Evolutionary conservation across 345 rosid genomes (phyloP), one percentile per base, ranked within the genome.

Genomic region (Syzygium jambos): DNA sequence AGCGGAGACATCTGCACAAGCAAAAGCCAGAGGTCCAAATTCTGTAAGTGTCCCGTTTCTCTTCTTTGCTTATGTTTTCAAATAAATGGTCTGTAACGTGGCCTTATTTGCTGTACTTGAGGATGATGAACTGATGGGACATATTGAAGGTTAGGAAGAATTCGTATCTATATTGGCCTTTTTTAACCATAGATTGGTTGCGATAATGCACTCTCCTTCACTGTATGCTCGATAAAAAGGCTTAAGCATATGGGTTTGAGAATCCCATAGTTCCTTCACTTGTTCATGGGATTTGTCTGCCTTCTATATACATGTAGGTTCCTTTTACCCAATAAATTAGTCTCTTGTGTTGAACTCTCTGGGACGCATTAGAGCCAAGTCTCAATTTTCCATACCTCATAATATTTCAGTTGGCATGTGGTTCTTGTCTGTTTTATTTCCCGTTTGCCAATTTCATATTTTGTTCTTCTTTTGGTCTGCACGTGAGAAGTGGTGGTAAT

Each of bases 1-100:
- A 95, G 88, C 92, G 87, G 97, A 96, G 92, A 95, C 98, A 89
- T 93, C 99, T 85, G 94, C 88, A 86, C 98, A 97, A 92, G 95
- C 96, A 85, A 97, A 95, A 91, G 93, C 95, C 86, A 96, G 95
- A 90, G 96, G 96, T 89, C 89, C 92, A 86, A 96, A 90, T 91
- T 91, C 95, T 88, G 99, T 97, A 91, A 93, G 98, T 90, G 38
- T 84, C 49, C 21, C 25, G 8, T 68, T 23, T 7, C 29, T 52
- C 52, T 9, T 82, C 34, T 52, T 52, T 65, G 59, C 29, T 82
- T 57, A 51, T 46, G 34, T 56, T 56, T 14, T 88, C 52, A 17
- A 25, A 30, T 4, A 30, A 7, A 43, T 25, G 27, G 34, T 61
- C 61, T 12, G 54, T 14, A 83, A 25, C 14, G 8, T 29, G 43